Conservation (phyloP, 202 grass and related monocot species). For the Sporobolus alterniflorus region DNA sequence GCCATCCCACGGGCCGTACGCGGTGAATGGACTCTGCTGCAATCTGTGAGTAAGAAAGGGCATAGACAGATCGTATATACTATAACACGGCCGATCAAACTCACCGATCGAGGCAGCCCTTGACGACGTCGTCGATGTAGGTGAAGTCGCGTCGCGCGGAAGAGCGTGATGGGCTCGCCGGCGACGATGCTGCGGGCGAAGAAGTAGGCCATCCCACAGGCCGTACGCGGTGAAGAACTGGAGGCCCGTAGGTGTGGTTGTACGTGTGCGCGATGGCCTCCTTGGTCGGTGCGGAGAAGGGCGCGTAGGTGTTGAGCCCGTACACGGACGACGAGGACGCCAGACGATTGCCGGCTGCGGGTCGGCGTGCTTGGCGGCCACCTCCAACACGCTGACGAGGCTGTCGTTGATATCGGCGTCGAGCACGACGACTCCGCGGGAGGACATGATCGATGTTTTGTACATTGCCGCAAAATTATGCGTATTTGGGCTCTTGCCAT, state of each 20-base stretch:
- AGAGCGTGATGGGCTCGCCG: conserved; percentile 88
- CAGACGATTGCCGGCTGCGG: conserved; percentile 94
- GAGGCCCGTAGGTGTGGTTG: conserved; percentile 97
- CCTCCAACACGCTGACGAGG: conserved; percentile 76
- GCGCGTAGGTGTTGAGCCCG: conserved; percentile 76
- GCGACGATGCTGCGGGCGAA: conserved; percentile 70
- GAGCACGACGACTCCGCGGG: conserved; percentile 70
- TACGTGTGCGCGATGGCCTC: conserved; percentile 94
- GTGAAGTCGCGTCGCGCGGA: conserved; percentile 74
- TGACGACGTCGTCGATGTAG: conserved; percentile 97
- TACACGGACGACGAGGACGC: conserved; percentile 94
- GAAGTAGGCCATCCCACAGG: conserved; percentile 99
- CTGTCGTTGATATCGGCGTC: conserved; percentile 95
- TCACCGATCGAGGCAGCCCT: conserved; percentile 85
- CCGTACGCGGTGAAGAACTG: conserved; percentile 99
- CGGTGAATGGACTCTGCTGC: too few species aligned
- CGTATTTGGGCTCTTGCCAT: too few species aligned
- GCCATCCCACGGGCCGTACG: conserved; percentile 98
- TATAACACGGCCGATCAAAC: too few species aligned
- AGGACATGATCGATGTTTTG: too few species aligned
- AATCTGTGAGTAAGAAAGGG: too few species aligned
- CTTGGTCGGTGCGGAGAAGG: conserved; percentile 96
- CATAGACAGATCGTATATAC: too few species aligned
- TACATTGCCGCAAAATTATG: too few species aligned
- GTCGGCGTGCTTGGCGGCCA: conserved; percentile 76